Evolutionary conservation across 306 rosid species (phyloP), one percentile per base, ranked within the genome.

Genomic region (Lupinus albus): DNA sequence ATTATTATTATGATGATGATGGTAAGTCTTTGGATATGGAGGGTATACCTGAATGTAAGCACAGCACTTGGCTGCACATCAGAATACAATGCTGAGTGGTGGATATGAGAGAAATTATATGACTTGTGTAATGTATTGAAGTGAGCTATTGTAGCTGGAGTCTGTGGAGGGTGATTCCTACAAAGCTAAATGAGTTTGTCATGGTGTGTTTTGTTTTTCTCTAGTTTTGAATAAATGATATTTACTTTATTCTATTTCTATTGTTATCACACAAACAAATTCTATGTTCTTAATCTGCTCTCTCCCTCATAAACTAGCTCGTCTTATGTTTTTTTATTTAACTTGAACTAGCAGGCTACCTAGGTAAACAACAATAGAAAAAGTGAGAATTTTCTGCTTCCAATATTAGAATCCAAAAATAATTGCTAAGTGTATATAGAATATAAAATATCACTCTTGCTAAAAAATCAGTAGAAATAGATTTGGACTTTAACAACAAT

Each of bases 131-230:
- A 60, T 35, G 70, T 55, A 25, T 66, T 35, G 70, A 68, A 68
- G 65, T 70, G 68, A 48, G 53, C 52, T 55, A 11, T 11, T 14
- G 76, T 32, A 21, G 33, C 59, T 36, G 38, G 80, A 16, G 72
- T 42, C 50, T 73, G 61, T 69, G 70, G 49, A 56, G 20, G 39
- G 35, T 64, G 67, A 25, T 25, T 25, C 30, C 30, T 25, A 25
- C 4, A 25, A 63, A 60, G 70, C 42, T 38, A 75, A 17, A 58
- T 75, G 81, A 73, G 78, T 81, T 76, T 77, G 85, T 82, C 50
- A 75, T 87, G 81, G 76, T 75, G 81, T 75, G 92, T 82, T 57
- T 70, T 72, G 82, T 83, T 68, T 83, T 68, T 74, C 55, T 80
- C 68, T 76, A 74, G 80, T 25, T 81, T 76, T 84, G 80, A 89